These are phyloP conservation scores for Floccularia luteovirens DNA, from an alignment of 768 basidiomycete genomes.

Conservation along the genomic window DNA sequence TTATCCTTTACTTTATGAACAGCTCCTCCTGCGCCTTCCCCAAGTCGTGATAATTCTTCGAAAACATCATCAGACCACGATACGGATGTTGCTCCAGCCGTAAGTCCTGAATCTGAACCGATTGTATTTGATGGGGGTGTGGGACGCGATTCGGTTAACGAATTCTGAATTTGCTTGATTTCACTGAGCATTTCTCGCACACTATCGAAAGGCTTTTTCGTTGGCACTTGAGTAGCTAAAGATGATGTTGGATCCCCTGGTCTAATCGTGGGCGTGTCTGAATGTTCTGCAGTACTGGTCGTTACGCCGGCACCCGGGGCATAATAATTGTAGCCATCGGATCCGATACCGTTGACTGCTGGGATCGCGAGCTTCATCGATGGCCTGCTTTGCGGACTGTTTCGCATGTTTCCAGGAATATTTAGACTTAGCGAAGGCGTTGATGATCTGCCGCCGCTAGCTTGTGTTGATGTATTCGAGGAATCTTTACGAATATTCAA, in stretches of 20 bases:
- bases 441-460: constrained; percentile 21
- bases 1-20: constrained; percentile 90
- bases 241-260: constrained; percentile 25
- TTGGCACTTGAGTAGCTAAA: constrained; percentile 16
- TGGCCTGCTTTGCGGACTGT: constrained; percentile 19
- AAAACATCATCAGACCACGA: constrained; percentile 66
- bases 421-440: constrained; percentile 14
- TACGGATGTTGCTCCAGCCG: constrained; percentile 15
- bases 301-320: constrained; percentile 19
- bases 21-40: constrained; percentile 94
- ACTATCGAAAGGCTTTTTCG: constrained; percentile 27
- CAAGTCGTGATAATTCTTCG: constrained; percentile 72
- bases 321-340: constrained; percentile 27
- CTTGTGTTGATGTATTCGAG: constrained; percentile 11
- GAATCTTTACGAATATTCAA: constrained; percentile 2
- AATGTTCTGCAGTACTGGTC: constrained; percentile 15
- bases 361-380: constrained; percentile 22
- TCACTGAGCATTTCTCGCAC: constrained; percentile 29
- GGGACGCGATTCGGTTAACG: constrained; percentile 11
- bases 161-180: constrained; percentile 22
- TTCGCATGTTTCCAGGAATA: too few relatives aligned
- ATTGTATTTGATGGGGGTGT: constrained; percentile 9
- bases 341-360: constrained; percentile 5
- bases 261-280: constrained; percentile 33
- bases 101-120: constrained; percentile 9